These are phyloP conservation scores for Pseudonectria buxi DNA, from an alignment of 2,329 filamentous ascomycete species.

Conservation along the genomic window DNA sequence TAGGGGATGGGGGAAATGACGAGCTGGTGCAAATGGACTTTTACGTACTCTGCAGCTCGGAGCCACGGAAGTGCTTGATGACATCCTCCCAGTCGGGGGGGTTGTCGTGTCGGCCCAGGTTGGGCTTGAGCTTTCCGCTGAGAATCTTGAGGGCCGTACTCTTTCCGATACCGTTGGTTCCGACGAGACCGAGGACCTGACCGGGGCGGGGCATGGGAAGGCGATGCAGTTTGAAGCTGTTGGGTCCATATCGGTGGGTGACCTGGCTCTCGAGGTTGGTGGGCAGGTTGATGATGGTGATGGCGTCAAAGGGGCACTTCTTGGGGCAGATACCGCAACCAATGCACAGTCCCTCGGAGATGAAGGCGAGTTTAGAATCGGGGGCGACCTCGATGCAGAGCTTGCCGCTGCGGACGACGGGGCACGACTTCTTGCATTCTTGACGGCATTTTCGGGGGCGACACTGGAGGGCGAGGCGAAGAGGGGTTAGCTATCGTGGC, in stretches of 20 bases:
- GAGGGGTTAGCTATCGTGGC: constrained; percentile 18
- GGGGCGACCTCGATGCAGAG: constrained; percentile 90
- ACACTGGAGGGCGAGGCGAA: constrained; percentile 27
- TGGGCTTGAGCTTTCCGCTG: constrained; percentile 96
- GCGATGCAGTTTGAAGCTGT: constrained; percentile 98
- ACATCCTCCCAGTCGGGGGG: constrained; percentile 99
- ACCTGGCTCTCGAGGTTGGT: constrained; percentile 98
- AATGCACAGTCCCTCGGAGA: constrained; percentile 92
- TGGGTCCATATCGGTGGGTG: constrained; percentile 96
- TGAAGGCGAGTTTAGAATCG: constrained; percentile 92
- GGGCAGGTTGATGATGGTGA: constrained; percentile 99
- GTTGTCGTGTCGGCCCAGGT: constrained; percentile 89
- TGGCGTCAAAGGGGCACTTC: constrained; percentile 97
- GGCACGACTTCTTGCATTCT: constrained; percentile 98
- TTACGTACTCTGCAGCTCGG: constrained; percentile 83
- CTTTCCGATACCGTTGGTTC: constrained; percentile 99
- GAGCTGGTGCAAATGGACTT: neutral
- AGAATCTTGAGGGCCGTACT: constrained; percentile 99
- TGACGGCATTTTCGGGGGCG: constrained; percentile 75
- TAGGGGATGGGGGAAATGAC: neutral
- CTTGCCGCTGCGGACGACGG: constrained; percentile 95
- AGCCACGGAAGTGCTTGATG: constrained; percentile 95
- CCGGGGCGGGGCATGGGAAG: constrained; percentile 93
- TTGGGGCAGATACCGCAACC: constrained; percentile 99
- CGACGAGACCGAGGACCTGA: constrained; percentile 91